Percentiles rank a stretch among this genome's conserved stretches.
These are phyloP conservation scores for Goffeauzyma gilvescens DNA, from an alignment of 768 basidiomycete genomes.

Conservation along the genomic window DNA sequence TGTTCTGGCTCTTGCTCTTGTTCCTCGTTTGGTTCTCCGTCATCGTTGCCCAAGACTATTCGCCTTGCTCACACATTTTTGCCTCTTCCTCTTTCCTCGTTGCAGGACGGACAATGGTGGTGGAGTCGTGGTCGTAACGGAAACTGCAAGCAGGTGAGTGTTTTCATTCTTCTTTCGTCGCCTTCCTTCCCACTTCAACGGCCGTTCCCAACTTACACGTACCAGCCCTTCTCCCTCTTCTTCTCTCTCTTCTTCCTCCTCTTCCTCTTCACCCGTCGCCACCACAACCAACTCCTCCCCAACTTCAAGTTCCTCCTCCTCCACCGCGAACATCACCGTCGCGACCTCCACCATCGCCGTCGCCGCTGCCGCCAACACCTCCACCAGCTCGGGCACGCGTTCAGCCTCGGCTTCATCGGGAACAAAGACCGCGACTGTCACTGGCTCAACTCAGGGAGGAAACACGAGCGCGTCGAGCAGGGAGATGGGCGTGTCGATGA, in stretches of 20 bases:
- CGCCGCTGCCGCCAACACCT: not conserved
- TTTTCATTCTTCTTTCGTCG: not conserved
- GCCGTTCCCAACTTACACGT: not conserved
- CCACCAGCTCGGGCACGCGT: too few relatives aligned
- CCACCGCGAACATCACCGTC: not conserved
- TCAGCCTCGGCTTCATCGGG: too few relatives aligned
- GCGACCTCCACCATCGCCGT: not conserved
- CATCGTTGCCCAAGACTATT: too few relatives aligned
- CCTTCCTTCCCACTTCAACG: not conserved
- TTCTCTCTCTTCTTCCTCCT: not conserved
- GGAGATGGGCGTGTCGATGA: too few relatives aligned
- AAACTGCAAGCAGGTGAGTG: not conserved
- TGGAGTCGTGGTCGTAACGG: not conserved
- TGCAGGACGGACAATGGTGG: not conserved
- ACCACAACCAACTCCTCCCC: constrained; percentile 1
- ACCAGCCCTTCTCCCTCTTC: not conserved
- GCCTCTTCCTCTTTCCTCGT: too few relatives aligned
- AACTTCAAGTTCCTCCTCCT: not conserved
- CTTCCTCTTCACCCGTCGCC: not conserved
- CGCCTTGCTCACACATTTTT: too few relatives aligned
- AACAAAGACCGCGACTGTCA: too few relatives aligned
- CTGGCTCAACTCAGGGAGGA: too few relatives aligned
- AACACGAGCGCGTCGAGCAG: too few relatives aligned
- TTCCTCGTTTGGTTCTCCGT: too few relatives aligned
- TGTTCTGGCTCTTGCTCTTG: too few relatives aligned